Evolutionary conservation across 805 yeast species (phyloP).

Genomic region (Saturnispora zaruensis): DNA sequence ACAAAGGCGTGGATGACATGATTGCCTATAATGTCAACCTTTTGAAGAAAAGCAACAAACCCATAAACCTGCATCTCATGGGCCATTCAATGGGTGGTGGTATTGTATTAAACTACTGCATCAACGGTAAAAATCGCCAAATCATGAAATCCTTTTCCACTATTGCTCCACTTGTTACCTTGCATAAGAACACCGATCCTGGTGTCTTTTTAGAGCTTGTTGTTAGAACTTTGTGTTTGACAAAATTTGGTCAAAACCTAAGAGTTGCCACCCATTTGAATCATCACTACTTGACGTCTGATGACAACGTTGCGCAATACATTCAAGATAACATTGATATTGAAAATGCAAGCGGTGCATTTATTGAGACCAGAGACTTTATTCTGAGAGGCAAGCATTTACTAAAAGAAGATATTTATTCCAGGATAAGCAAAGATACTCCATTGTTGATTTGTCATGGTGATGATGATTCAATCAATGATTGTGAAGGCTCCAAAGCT

Average conservation of each 20-base stretch:
- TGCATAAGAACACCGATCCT: constrained; percentile 57
- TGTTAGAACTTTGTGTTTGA: constrained; percentile 34
- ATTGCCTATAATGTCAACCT: constrained; percentile 36
- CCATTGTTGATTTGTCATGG: constrained; percentile 59
- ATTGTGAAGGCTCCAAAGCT: constrained; percentile 36
- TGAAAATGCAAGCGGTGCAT: constrained; percentile 43
- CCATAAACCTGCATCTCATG: constrained; percentile 40
- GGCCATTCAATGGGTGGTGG: constrained; percentile 87
- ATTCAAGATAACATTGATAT: constrained; percentile 34
- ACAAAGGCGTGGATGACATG: constrained; percentile 53
- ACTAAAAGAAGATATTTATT: constrained; percentile 29
- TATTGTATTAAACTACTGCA: constrained; percentile 52
- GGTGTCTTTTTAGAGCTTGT: constrained; percentile 32
- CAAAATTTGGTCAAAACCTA: constrained; percentile 37
- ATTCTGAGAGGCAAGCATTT: constrained; percentile 52
- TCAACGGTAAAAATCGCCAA: constrained; percentile 42
- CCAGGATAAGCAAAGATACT: constrained; percentile 31
- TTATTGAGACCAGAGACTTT: constrained; percentile 51
- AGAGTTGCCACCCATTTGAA: constrained; percentile 46
- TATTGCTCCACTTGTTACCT: constrained; percentile 50
- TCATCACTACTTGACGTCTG: constrained; percentile 45
- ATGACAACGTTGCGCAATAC: constrained; percentile 38
- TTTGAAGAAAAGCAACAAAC: constrained; percentile 15
- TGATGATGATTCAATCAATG: constrained; percentile 52
- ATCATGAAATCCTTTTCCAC: constrained; percentile 39